A percentile compares a stretch with the other conserved stretches of the same genome.
phyloP scores from a whole-genome alignment of 768 basidiomycete species.

The Porpolomopsis calyptriformis region DNA sequence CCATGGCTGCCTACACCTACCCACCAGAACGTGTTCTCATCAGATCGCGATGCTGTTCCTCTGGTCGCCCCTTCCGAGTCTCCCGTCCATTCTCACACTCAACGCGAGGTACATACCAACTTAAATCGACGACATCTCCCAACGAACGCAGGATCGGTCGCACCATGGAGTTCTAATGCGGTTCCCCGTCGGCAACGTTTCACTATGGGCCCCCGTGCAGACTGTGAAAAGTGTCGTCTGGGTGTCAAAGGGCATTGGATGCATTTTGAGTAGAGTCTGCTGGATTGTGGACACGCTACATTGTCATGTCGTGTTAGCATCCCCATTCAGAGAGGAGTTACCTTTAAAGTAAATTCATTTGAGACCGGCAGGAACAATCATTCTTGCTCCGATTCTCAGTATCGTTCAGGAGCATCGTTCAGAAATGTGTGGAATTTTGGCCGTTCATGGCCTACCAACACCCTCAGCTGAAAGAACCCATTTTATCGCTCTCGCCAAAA shows the following conservation, averaged over 20 bases:
- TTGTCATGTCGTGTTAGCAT: too few species aligned
- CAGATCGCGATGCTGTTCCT: background rate
- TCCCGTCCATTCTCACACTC: background rate
- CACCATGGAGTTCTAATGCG: background rate
- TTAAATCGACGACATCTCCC: background rate
- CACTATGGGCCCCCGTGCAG: slow-evolving; percentile 62
- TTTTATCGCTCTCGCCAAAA: slow-evolving; percentile 80
- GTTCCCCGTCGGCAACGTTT: slow-evolving; percentile 32
- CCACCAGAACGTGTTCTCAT: too few species aligned
- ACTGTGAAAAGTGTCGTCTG: slow-evolving; percentile 55
- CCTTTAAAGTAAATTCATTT: too few species aligned
- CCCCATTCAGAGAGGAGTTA: too few species aligned
- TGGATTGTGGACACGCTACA: too few species aligned
- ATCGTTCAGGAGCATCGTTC: too few species aligned
- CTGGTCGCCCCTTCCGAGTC: background rate
- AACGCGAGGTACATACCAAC: background rate
- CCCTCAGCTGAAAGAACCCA: slow-evolving; percentile 57
- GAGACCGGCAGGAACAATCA: too few species aligned
- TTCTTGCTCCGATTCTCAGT: too few species aligned
- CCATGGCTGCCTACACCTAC: too few species aligned
- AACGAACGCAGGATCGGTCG: background rate
- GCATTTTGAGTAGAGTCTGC: slow-evolving; percentile 49
- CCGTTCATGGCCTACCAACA: slow-evolving; percentile 69
- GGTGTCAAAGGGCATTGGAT: slow-evolving; percentile 65
- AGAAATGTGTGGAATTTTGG: slow-evolving; percentile 93